Conservation (phyloP, 208 protist species). For the Plasmodiophora brassicae region DNA sequence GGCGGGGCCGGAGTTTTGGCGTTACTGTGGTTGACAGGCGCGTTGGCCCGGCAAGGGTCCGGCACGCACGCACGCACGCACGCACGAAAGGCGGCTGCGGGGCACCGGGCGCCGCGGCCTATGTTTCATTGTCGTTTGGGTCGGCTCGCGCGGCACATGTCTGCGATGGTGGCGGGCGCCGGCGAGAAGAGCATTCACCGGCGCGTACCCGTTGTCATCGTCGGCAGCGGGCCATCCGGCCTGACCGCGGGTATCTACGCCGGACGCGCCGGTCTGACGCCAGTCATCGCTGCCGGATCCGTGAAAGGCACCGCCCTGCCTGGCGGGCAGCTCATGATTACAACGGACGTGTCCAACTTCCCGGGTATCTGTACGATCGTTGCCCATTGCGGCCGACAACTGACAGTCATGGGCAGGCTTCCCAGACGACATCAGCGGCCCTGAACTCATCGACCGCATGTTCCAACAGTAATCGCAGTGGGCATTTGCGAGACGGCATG, state of each 20-base stretch:
- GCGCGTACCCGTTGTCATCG: conserved; percentile 56
- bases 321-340: conserved; percentile 71
- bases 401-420: conserved; percentile 38
- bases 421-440: conserved; percentile 54
- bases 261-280: conserved; percentile 58
- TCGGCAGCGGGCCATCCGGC: conserved; percentile 63
- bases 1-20: no score
- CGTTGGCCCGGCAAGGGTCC: no score
- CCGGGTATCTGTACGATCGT: conserved; percentile 51
- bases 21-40: no score
- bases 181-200: no score
- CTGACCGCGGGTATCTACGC: conserved; percentile 70
- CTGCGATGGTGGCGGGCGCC: no score
- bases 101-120: no score
- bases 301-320: conserved; percentile 51
- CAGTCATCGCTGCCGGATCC: conserved; percentile 55
- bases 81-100: no score
- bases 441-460: conserved; percentile 56
- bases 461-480: no score
- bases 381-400: not conserved
- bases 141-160: no score
- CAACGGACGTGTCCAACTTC: conserved; percentile 72
- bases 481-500: no score
- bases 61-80: no score
- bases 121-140: no score